Percentiles rank a stretch among this genome's conserved stretches.
These are phyloP conservation scores for Fusarium humuli DNA, from an alignment of 2,329 filamentous ascomycete species.

Conservation along the genomic window DNA sequence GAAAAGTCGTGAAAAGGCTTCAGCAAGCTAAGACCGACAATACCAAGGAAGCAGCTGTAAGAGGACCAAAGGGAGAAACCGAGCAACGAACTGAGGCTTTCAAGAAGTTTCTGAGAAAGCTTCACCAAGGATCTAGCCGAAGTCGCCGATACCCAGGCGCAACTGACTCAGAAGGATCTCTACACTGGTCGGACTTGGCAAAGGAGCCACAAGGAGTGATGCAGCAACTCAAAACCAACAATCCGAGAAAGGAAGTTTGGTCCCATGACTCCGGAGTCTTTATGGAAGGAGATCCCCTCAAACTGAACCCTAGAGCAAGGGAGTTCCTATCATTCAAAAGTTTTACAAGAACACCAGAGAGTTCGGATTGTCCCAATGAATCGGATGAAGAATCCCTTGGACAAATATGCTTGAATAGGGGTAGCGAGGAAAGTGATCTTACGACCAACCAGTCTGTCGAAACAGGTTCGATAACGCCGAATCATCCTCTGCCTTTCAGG, in stretches of 20 bases:
- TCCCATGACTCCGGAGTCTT: slow-evolving; percentile 39
- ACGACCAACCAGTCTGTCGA: neutral
- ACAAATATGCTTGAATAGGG: neutral
- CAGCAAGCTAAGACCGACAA: neutral
- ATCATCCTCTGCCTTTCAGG: neutral
- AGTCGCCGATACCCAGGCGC: neutral
- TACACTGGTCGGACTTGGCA: neutral
- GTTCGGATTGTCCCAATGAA: neutral
- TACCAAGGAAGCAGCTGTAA: neutral
- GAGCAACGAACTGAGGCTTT: slow-evolving; percentile 43
- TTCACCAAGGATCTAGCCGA: slow-evolving; percentile 30
- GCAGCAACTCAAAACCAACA: neutral
- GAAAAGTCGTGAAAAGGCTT: slow-evolving; percentile 46
- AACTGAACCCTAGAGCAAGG: slow-evolving; percentile 51
- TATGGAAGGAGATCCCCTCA: slow-evolving; percentile 12
- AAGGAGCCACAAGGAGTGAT: neutral
- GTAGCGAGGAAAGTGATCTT: neutral
- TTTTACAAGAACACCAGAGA: neutral
- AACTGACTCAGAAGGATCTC: neutral
- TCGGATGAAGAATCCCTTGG: neutral
- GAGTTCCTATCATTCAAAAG: slow-evolving; percentile 49
- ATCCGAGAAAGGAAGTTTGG: slow-evolving; percentile 8
- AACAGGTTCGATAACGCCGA: neutral
- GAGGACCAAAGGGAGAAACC: neutral
- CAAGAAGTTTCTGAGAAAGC: slow-evolving; percentile 45